Evolutionary conservation across 2,329 filamentous ascomycete genomes (phyloP), one percentile per base, ranked within the genome.

Genomic region (Emergomyces orientalis): DNA sequence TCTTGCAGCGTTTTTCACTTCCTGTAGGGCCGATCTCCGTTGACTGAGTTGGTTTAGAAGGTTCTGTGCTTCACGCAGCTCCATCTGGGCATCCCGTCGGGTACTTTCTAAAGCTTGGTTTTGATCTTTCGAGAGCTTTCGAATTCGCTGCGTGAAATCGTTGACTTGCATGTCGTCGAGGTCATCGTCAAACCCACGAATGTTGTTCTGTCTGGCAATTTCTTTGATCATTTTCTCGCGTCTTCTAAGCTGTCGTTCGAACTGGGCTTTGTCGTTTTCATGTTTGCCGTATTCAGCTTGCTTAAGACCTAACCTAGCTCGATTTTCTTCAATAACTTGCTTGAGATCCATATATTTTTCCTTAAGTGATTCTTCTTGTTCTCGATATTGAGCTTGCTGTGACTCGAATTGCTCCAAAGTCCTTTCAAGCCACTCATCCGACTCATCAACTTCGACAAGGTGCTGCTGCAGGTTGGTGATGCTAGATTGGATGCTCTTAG

Each of bases 261-360:
- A 90, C 69, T 88, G 90, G 65, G 90, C 88, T 76, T 93, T 91
- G 71, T 96, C 88, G 1, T 92, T 93, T 74, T 94, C 85, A 68
- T 88, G 86, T 67, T 88, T 90, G 52, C 93, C 93, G 73, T 75
- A 73, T 65, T 80, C 76, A 32, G 75, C 79, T 62, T 77, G 76
- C 59, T 77, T 75, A 27, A 71, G 60, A 32, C 76, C 76, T 47
- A 78, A 60, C 55, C 73, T 71, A 56, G 71, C 72, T 2, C 82
- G 80, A 57, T 73, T 75, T 3, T 74, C 70, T 62, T 83, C 77
- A 2, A 86, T 78, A 34, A 78, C 75, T 32, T 78, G 71, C 63
- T 77, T 78, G n/a, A 95, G 79, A 30, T 88, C 81, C 63, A 80
- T 78, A 68, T 92, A 93, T 59, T 85, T 83, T 19, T 81, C 73